Evolutionary conservation across 225 moss, liverwort and hornwort genomes (phyloP).

Genomic region (Polytrichum formosum): DNA sequence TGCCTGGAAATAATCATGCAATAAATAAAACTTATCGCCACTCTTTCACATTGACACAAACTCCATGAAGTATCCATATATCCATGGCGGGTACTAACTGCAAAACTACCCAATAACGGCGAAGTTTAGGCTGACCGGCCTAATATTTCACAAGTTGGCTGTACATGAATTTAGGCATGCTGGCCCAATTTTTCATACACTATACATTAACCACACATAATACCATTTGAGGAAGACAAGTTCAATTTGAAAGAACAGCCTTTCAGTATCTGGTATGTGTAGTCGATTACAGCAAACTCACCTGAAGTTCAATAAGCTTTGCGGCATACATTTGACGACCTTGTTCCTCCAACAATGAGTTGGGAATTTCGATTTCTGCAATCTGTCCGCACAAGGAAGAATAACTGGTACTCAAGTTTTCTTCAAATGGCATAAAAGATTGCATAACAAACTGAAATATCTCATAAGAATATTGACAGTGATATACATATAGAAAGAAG

Average conservation of each 20-base stretch:
- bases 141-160: too few relatives aligned
- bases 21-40: not conserved
- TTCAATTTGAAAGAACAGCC: too few relatives aligned
- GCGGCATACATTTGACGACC: slow-evolving; percentile 99
- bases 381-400: slow-evolving; percentile 22
- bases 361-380: slow-evolving; percentile 74
- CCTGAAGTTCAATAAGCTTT: slow-evolving; percentile 96
- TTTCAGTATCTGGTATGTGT: too few relatives aligned
- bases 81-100: too few relatives aligned
- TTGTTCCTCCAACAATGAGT: slow-evolving; percentile 96
- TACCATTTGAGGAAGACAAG: too few relatives aligned
- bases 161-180: too few relatives aligned
- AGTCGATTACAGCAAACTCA: slow-evolving; percentile 7
- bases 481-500: too few relatives aligned
- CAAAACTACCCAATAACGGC: too few relatives aligned
- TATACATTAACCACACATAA: too few relatives aligned
- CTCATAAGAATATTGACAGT: not conserved
- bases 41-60: not conserved
- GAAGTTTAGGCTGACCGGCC: too few relatives aligned
- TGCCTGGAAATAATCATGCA: slow-evolving; percentile 43
- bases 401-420: not conserved
- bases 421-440: not conserved
- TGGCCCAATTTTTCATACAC: too few relatives aligned
- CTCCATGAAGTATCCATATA: too few relatives aligned
- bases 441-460: not conserved